Base-by-base conservation (phyloP, 2,329 filamentous ascomycete species). In the Juglanconis oblonga region DNA sequence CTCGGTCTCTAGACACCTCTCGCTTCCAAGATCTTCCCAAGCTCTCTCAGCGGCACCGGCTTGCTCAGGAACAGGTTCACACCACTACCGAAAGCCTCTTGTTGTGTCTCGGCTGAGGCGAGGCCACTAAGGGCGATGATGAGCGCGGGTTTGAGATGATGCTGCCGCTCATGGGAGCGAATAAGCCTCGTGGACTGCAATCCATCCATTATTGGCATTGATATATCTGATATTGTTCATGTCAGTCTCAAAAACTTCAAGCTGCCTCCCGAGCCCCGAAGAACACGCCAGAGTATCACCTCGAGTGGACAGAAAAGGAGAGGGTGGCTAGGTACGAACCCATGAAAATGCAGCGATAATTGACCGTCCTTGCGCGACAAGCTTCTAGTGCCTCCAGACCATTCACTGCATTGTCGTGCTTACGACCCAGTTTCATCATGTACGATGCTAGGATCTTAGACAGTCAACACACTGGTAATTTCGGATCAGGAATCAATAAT, bases 51-150 rank as follows among this genome's bases (percentile, higher is more conserved):
- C 10, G 72, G 67, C 17, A 81, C 76, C 1, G 79, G 79, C 65
- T 81, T 82, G 50, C 79, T 79, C 52, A 81, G 64, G 59, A 80
- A 81, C 4, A 79, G 57, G 64, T 81, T 77, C 17, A 79, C 72
- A 0, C 79, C 79, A 52, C 72, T 75, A 10, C 73, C 75, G 48
- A 77, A 74, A 0, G 79, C 79, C 62, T 81, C 78, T 57, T 77
- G 73, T 51, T 77, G 72, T 11, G 75, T 77, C 29, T 72, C 70
- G 0, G 74, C 72, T 56, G 76, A 77, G 1, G 76, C 78, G 3
- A 80, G 70, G 0, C 79, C 79, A 0, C 79, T 80, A 4, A 82
- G 67, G 0, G 79, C 79, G 13, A 81, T 77, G 32, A 82, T 73
- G 1, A 73, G 73, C 1, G 75, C 74, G 1, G 75, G 76, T 6